Evolutionary conservation across 108 stramenopile species (phyloP), one percentile per base, ranked within the genome.

Genomic region (Skeletonema tropicum): DNA sequence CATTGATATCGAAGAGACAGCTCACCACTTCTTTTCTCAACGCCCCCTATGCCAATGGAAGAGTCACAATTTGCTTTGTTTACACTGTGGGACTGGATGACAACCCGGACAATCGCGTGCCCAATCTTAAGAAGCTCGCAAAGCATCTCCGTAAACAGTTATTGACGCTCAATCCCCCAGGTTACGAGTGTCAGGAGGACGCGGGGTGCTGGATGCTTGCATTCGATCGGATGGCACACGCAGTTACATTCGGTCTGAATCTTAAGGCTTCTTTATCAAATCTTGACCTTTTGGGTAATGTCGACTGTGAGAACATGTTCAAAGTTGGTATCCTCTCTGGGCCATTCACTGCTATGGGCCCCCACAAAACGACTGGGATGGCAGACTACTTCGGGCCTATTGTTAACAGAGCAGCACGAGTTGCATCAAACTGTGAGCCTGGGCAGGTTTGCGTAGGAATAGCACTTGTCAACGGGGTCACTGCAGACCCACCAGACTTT

Each of bases 311-410:
- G 21, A 57, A 26, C 11, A 58, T 76, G 75, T 71, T 73, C 46
- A 82, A 82, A 66, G 64, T 82, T 49, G 80, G 76, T 14, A 67
- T 76, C 21, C 30, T 73, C 21, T 61, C 75, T 11, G 80, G 71
- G 29, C 57, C 70, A 6, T 82, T 82, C 59, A 60, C 68, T 3
- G 72, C 48, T 25, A 82, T 82, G 80, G 75, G 75, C 0, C 75
- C 75, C 9, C 75, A 76, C 31, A 71, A 61, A 35, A 71, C 26
- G 17, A 49, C 48, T 0, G 48, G 48, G 5, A 49, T 49, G 57
- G 80, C 75, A 3, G 80, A 82, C 41, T 82, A 82, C 31, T 77
- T 77, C 39, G 80, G 80, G 21, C 66, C 70, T 19, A 76, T 82
- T 67, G 76, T 77, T 1, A 75, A 82, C 39, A 45, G 80, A 38